phyloP scores from a whole-genome alignment of 352 stramenopile species.

The Pythium plurisporium region DNA sequence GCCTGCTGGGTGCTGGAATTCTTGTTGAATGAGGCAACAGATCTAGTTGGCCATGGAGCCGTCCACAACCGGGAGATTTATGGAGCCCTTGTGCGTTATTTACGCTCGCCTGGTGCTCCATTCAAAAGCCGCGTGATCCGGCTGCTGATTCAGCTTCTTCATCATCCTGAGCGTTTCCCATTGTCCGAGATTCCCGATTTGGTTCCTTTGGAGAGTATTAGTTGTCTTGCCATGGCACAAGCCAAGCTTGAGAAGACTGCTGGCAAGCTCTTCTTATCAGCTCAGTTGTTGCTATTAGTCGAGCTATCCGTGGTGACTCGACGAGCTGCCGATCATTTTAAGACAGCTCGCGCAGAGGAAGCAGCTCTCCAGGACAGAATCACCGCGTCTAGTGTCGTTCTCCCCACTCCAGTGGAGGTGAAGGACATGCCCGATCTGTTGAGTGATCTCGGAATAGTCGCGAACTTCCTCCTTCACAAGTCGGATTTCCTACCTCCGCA shows the following conservation, averaged over 20 bases:
- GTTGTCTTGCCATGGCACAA: conserved; percentile 46
- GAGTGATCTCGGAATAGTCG: conserved; percentile 47
- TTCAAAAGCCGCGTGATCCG: conserved; percentile 79
- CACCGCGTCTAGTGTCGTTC: conserved; percentile 21
- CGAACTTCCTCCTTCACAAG: conserved; percentile 59
- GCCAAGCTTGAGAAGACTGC: conserved; percentile 53
- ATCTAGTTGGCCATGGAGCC: conserved; percentile 54
- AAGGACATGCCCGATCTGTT: conserved; percentile 40
- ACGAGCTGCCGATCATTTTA: conserved; percentile 19
- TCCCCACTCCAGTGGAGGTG: conserved; percentile 42
- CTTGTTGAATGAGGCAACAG: conserved; percentile 67
- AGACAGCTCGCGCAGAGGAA: too few species aligned
- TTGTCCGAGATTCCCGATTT: conserved; percentile 54
- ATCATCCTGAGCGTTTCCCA: conserved; percentile 56
- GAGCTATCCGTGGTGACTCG: conserved; percentile 64
- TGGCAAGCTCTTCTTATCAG: conserved; percentile 67
- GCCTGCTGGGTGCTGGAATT: conserved; percentile 84
- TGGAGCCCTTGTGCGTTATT: conserved; percentile 70
- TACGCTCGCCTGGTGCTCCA: conserved; percentile 69
- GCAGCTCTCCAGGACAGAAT: too few species aligned
- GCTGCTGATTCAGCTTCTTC: conserved; percentile 70
- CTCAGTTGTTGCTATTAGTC: conserved; percentile 71
- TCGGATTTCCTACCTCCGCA: conserved; percentile 40
- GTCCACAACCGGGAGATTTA: conserved; percentile 84
- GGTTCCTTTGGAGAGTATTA: conserved; percentile 56